Conservation (phyloP, 192 early-diverging fungal species). For the Spizellomyces punctatus region DNA sequence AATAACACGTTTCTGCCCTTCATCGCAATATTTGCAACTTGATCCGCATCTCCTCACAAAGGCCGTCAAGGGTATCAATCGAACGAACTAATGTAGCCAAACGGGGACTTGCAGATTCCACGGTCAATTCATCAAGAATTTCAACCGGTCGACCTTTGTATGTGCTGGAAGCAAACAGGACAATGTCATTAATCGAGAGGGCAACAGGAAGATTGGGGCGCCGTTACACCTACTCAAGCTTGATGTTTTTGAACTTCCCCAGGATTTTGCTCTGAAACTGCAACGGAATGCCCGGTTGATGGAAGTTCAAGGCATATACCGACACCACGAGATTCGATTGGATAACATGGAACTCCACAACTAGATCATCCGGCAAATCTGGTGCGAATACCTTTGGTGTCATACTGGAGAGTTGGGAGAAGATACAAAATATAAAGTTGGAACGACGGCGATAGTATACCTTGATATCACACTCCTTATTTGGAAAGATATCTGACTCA, state of each 20-base stretch:
- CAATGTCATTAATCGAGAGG: neutral
- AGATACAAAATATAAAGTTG: neutral
- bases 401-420: neutral
- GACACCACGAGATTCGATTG: slow-evolving; percentile 28
- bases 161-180: slow-evolving; percentile 14
- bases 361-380: slow-evolving; percentile 48
- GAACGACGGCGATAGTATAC: neutral
- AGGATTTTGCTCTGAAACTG: slow-evolving; percentile 47
- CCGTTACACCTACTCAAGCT: slow-evolving; percentile 36
- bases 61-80: slow-evolving; percentile 18
- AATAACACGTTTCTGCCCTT: no score
- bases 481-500: slow-evolving; percentile 25
- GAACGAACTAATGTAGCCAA: slow-evolving; percentile 15
- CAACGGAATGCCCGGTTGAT: slow-evolving; percentile 39
- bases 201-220: neutral
- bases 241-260: slow-evolving; percentile 37
- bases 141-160: slow-evolving; percentile 40
- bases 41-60: slow-evolving; percentile 24
- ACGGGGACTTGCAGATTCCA: slow-evolving; percentile 27
- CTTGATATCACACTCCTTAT: slow-evolving; percentile 28
- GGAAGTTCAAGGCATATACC: slow-evolving; percentile 39
- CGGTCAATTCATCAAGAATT: slow-evolving; percentile 31
- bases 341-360: slow-evolving; percentile 42
- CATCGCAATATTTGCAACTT: slow-evolving; percentile 24
- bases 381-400: slow-evolving; percentile 38